Base-by-base conservation (phyloP, 805 yeast genomes). In the Suhomyces canberraensis region DNA sequence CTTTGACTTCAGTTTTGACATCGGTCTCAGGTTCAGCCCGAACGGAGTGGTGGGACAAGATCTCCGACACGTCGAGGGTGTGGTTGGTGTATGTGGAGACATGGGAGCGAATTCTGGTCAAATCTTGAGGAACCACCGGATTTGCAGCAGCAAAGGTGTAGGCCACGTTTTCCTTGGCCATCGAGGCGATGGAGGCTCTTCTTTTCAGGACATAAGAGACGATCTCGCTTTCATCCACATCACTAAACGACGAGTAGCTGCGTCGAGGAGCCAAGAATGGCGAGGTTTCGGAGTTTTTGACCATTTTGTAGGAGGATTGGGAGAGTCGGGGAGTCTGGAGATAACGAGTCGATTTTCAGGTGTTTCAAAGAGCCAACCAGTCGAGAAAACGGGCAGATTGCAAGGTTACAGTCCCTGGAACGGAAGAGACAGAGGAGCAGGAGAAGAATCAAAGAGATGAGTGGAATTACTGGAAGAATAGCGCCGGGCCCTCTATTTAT, bases 11-110 rank as follows among this genome's bases (percentile, higher is more conserved):
- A 20, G 62, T 61, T 3, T 40, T 14, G 11, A 61, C 39, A 3
- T 54, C 47, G 1, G 81, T 76, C 22, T 64, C 65, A 1, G 76
- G 73, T 39, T 73, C 78, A 16, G 60, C 65, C 50, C 43, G 35
- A 56, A 46, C 25, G 42, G 51, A 42, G 42, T 53, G 57, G 18
- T 49, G 43, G 3, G 61, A 51, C 25, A 61, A 36, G 37, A 59
- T 46, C n/a, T 56, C 60, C 16, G 42, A 36, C 21, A 44, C 28
- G 19, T 42, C 44, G 17, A 38, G 29, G 29, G 51, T 42, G 16
- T 42, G 31, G 16, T 40, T 46, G 3, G 22, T 20, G 8, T 7
- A 7, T 6, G 13, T 24, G 40, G 46, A 44, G 13, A 41, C 46
- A 28, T 32, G 38, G 19, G 51, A 40, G 22, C 46, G 40, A 16